Evolutionary conservation across 768 basidiomycete genomes (phyloP).

Genomic region (Mycena chlorophos): DNA sequence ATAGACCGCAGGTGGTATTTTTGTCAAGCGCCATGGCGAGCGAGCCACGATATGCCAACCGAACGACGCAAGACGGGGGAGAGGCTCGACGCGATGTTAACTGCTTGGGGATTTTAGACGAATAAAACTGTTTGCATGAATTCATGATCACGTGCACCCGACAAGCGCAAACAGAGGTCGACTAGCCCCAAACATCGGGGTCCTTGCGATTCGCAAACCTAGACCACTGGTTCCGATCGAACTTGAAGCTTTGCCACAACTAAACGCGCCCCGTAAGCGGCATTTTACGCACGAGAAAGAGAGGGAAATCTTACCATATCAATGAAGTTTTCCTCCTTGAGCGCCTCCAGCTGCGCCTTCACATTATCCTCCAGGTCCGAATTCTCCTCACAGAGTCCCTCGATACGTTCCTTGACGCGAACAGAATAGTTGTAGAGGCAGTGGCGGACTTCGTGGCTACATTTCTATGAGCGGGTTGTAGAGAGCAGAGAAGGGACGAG

Average conservation of each 20-base stretch:
- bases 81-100: not conserved
- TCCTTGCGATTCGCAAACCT: slow-evolving; percentile 11
- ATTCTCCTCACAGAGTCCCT: slow-evolving; percentile 12
- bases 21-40: slow-evolving; percentile 13
- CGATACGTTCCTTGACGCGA: slow-evolving; percentile 17
- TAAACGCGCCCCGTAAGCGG: not conserved
- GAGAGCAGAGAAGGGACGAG: not conserved
- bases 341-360: slow-evolving; percentile 9
- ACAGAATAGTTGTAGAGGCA: slow-evolving; percentile 12
- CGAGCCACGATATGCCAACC: slow-evolving; percentile 9
- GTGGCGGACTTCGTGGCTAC: slow-evolving; percentile 19
- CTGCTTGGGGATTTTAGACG: slow-evolving; percentile 5
- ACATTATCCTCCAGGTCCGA: slow-evolving; percentile 14
- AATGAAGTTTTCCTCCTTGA: slow-evolving; percentile 16
- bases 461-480: not conserved
- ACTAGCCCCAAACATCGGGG: slow-evolving; percentile 2
- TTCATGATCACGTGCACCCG: not conserved
- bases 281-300: not conserved
- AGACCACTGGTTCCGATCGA: slow-evolving; percentile 13
- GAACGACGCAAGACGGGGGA: slow-evolving; percentile 6
- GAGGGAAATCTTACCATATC: slow-evolving; percentile 1
- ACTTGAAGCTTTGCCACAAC: slow-evolving; percentile 19
- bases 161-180: not conserved
- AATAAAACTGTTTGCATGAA: no score
- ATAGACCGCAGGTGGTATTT: slow-evolving; percentile 15